Evolutionary conservation across 805 yeast species (phyloP), one percentile per base, ranked within the genome.

Genomic region (Wickerhamomyces rabaulensis): DNA sequence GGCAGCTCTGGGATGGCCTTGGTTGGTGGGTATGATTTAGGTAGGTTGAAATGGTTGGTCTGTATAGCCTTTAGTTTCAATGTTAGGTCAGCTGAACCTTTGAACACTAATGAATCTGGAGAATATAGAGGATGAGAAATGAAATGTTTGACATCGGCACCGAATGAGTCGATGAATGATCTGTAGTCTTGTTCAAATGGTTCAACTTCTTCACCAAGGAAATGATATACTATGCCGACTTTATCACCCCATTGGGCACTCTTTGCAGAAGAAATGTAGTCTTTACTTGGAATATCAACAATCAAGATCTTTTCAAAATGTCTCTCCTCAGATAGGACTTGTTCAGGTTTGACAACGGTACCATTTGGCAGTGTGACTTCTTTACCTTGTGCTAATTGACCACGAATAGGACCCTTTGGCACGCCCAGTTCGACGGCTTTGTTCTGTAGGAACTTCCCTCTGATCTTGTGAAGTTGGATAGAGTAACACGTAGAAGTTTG

Each of bases 381-480:
- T 29, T 73, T 56, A 2, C 94, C 94, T 6, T 68, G 68, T 10
- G 91, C 74, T 42, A 94, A 71, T 19, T 70, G 60, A 13, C 81
- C 77, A 62, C 69, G 88, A 21, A 74, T 58, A 8, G 74, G 69
- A 0, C 94, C 90, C 4, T 77, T 76, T 26, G 84, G 83, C 9
- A 92, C 78, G 0, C 91, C 90, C 19, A 90, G 65, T 39, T 69
- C 77, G 20, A 64, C 68, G 1, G 98, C 97, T 56, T 74, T 80
- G 9, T 71, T 67, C 0, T 78, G 78, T 48, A 79, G 69, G 58
- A 94, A 94, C 57, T 76, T 84, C 0, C 99, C 98, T 56, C 97
- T 70, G 0, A 78, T 70, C 0, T 90, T 80, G 38, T 76, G 67
- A 39, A 87, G 78, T 23, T 79, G 73, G 7, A 92, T 69, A n/a